A percentile compares a stretch with the other conserved stretches of the same genome.
phyloP scores from a whole-genome alignment of 768 basidiomycete species.

The Trametes sanguinea region DNA sequence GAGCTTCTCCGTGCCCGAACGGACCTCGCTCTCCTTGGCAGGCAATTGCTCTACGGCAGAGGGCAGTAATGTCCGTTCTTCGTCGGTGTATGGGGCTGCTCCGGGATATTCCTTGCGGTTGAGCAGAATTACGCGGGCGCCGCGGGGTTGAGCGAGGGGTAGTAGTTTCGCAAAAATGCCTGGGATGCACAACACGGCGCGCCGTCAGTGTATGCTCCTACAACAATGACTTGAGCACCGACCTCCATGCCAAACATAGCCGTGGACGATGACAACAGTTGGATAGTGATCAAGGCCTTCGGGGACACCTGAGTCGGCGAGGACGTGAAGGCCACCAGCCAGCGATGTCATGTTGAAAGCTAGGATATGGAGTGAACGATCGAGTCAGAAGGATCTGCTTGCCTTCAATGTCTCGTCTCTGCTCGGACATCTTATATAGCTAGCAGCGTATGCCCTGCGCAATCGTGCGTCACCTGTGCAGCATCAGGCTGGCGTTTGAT shows the following conservation, averaged over 20 bases:
- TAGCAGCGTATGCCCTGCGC: no score
- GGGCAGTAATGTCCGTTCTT: conserved; percentile 15
- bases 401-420: no score
- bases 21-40: neutral
- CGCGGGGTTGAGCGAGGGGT: conserved; percentile 16
- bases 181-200: neutral
- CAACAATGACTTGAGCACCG: neutral
- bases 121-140: conserved; percentile 22
- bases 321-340: neutral
- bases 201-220: neutral
- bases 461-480: no score
- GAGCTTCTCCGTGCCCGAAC: conserved; percentile 3
- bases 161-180: conserved; percentile 10
- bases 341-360: no score
- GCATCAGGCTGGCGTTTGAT: no score
- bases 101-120: conserved; percentile 28
- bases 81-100: conserved; percentile 16
- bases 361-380: no score
- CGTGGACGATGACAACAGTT: conserved; percentile 3
- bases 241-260: conserved; percentile 13
- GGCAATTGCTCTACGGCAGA: neutral
- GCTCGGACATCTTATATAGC: no score
- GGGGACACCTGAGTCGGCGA: neutral
- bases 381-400: no score
- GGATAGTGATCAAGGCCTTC: neutral